phyloP scores from a whole-genome alignment of 139 green algal species.

The Chlorella ohadii region DNA sequence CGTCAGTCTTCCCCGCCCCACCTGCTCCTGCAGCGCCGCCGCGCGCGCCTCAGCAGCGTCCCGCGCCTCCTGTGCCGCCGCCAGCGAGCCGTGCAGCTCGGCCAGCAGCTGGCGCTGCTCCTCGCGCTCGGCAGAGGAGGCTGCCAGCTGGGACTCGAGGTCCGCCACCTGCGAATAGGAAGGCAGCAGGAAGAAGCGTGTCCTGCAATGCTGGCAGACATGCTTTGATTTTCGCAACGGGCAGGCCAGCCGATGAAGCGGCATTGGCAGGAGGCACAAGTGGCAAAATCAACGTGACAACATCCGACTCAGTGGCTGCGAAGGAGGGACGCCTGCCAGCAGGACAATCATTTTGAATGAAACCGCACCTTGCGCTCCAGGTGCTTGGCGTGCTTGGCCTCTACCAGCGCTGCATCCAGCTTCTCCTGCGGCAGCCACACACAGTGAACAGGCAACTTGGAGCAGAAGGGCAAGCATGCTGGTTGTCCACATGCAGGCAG shows the following conservation, averaged over 20 bases:
- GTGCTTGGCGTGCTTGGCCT: conserved; percentile 13
- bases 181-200: too few species aligned
- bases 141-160: conserved; percentile 1
- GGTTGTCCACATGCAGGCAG: too few species aligned
- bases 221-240: too few species aligned
- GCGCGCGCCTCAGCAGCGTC: not conserved
- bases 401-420: conserved; percentile 3
- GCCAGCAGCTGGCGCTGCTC: not conserved
- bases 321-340: too few species aligned
- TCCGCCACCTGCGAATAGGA: not conserved
- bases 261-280: too few species aligned
- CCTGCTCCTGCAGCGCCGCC: not conserved
- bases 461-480: too few species aligned
- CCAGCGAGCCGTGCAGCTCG: not conserved
- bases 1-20: not conserved
- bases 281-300: too few species aligned
- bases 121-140: not conserved
- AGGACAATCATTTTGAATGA: too few species aligned
- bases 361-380: not conserved
- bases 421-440: not conserved
- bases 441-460: too few species aligned
- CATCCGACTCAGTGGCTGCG: too few species aligned
- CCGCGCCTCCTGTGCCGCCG: not conserved
- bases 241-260: too few species aligned
- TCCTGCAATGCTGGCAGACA: too few species aligned